Evolutionary conservation across 139 green algal species (phyloP).

Genomic region (Pleodorina starrii): DNA sequence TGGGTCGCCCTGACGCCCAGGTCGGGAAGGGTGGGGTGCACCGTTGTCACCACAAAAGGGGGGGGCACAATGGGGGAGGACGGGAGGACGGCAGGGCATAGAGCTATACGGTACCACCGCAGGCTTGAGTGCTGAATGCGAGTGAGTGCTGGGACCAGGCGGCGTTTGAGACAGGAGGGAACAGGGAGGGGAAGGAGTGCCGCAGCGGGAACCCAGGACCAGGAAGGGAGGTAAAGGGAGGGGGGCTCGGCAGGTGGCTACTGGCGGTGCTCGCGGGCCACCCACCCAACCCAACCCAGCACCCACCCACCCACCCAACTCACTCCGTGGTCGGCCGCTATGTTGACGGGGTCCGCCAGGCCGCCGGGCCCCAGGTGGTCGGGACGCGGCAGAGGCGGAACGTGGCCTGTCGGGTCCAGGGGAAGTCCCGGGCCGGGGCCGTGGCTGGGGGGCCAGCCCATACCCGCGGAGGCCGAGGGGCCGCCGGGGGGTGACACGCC

Average conservation of each 20-base stretch:
- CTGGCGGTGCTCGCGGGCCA: too few relatives aligned
- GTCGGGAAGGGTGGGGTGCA: too few relatives aligned
- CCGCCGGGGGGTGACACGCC: too few relatives aligned
- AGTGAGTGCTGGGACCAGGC: too few relatives aligned
- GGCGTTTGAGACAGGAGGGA: too few relatives aligned
- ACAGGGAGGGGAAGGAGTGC: too few relatives aligned
- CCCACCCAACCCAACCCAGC: too few relatives aligned
- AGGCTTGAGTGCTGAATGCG: too few relatives aligned
- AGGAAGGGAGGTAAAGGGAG: background rate
- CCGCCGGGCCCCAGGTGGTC: background rate
- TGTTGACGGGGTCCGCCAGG: background rate
- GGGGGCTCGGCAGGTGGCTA: background rate
- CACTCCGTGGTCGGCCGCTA: background rate
- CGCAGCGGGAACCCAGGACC: too few relatives aligned
- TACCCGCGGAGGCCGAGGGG: too few relatives aligned
- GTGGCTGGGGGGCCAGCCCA: background rate
- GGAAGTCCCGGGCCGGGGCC: slow-evolving; percentile 21
- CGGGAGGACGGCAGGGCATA: background rate
- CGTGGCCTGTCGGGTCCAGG: background rate
- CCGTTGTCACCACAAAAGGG: background rate
- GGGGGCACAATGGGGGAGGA: background rate
- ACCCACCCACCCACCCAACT: background rate
- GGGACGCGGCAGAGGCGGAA: slow-evolving; percentile 27
- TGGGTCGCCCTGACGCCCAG: slow-evolving; percentile 37
- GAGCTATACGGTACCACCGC: too few relatives aligned